Evolutionary conservation across 306 rosid species (phyloP).

Genomic region (Dicorynia guianensis): DNA sequence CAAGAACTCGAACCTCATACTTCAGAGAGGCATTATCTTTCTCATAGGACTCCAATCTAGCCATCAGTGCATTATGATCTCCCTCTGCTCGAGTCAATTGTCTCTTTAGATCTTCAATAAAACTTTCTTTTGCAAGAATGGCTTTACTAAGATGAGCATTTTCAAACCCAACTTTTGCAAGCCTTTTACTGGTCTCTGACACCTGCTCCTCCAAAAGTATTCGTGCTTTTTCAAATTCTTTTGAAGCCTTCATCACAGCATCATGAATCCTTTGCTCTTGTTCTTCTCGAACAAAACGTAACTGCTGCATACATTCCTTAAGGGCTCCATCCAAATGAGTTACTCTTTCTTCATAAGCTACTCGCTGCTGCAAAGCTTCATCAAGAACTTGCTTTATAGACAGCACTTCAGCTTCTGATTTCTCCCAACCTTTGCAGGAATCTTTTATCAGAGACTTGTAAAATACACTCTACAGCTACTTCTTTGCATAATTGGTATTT

Average conservation of each 20-base stretch:
- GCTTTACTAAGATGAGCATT: constrained; percentile 57
- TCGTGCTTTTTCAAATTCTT: constrained; percentile 58
- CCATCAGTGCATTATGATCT: constrained; percentile 55
- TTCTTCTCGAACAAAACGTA: constrained; percentile 68
- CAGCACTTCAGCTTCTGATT: constrained; percentile 53
- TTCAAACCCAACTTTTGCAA: constrained; percentile 52
- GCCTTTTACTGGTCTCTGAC: constrained; percentile 54
- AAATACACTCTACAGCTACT: not conserved
- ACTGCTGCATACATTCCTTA: constrained; percentile 73
- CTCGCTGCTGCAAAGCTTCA: constrained; percentile 51
- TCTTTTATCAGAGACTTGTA: constrained; percentile 23
- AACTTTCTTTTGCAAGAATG: constrained; percentile 54
- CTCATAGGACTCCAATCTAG: constrained; percentile 61
- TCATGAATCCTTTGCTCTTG: constrained; percentile 69
- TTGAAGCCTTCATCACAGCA: constrained; percentile 59
- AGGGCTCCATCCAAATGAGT: constrained; percentile 64
- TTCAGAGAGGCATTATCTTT: constrained; percentile 58
- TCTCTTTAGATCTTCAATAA: constrained; percentile 56
- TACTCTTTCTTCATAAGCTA: constrained; percentile 59
- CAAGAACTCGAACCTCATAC: constrained; percentile 69
- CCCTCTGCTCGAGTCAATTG: constrained; percentile 58
- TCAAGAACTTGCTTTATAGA: constrained; percentile 57
- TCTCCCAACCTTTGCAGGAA: constrained; percentile 66
- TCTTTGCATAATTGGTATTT: constrained; percentile 17
- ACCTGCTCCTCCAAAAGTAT: constrained; percentile 62